Evolutionary conservation across 768 basidiomycete species (phyloP).

Genomic region (Leccinum ochraceum): DNA sequence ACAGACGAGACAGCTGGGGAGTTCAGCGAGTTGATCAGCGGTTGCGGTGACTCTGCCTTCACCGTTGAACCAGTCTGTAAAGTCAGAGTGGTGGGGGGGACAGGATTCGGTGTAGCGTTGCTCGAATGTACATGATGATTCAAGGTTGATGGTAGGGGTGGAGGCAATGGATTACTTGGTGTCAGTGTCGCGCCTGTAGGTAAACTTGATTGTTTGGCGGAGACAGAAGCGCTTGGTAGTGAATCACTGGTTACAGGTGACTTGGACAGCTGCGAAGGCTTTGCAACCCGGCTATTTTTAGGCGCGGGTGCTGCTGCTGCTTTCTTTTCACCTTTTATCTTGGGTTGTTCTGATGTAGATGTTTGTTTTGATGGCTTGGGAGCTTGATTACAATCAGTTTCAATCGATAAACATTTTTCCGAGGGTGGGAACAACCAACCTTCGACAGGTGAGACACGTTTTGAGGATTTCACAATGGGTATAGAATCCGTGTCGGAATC

Average conservation of each 20-base stretch:
- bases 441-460: constrained; percentile 3
- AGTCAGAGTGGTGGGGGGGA: not conserved
- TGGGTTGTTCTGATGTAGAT: constrained; percentile 2
- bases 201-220: not conserved
- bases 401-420: not conserved
- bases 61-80: constrained; percentile 14
- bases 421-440: constrained; percentile 16
- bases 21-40: constrained; percentile 8
- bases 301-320: not conserved
- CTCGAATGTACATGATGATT: not conserved
- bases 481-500: constrained; percentile 21
- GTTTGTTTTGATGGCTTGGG: constrained; percentile 12
- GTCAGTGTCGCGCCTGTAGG: not conserved
- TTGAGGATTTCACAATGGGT: constrained; percentile 19
- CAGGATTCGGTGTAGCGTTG: not conserved
- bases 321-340: constrained; percentile 11
- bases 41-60: constrained; percentile 23
- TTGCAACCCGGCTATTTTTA: not conserved
- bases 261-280: constrained; percentile 6
- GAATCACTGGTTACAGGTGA: constrained; percentile 24
- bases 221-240: constrained; percentile 10
- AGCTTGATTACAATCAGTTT: constrained; percentile 15
- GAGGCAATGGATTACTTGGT: constrained; percentile 1
- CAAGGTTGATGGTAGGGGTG: not conserved
- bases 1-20: constrained; percentile 8